These are phyloP conservation scores for Curvularia sp. DNA, from an alignment of 2,329 filamentous ascomycete species.

Conservation along the genomic window DNA sequence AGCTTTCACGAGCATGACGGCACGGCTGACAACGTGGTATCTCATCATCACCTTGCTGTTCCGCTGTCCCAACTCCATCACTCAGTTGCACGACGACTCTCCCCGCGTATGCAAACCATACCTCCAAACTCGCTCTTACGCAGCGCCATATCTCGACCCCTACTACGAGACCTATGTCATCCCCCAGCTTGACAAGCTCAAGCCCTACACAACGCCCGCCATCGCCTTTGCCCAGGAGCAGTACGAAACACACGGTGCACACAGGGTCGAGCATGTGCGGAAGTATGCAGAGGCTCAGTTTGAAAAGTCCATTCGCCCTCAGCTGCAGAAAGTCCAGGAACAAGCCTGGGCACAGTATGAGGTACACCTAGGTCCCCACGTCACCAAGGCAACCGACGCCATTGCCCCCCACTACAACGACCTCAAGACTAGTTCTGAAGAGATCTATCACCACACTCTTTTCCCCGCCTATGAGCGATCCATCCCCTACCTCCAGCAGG, in stretches of 20 bases:
- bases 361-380: constrained; percentile 73
- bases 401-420: constrained; percentile 77
- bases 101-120: constrained; percentile 86
- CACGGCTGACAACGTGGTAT: constrained; percentile 79
- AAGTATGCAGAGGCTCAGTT: constrained; percentile 75
- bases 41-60: constrained; percentile 80
- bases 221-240: constrained; percentile 67
- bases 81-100: constrained; percentile 71
- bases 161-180: constrained; percentile 87
- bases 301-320: constrained; percentile 78
- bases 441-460: constrained; percentile 75
- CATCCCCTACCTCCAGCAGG: constrained; percentile 74
- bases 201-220: constrained; percentile 77
- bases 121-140: constrained; percentile 67
- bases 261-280: constrained; percentile 72
- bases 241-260: constrained; percentile 75
- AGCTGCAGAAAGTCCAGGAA: constrained; percentile 69
- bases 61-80: constrained; percentile 76
- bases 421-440: constrained; percentile 66
- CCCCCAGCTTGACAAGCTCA: constrained; percentile 78
- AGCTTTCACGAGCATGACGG: constrained; percentile 43
- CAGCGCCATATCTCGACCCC: constrained; percentile 78
- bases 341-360: constrained; percentile 73
- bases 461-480: constrained; percentile 78
- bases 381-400: constrained; percentile 66